phyloP scores from a whole-genome alignment of 306 rosid genomes.

The Luffa acutangula region DNA sequence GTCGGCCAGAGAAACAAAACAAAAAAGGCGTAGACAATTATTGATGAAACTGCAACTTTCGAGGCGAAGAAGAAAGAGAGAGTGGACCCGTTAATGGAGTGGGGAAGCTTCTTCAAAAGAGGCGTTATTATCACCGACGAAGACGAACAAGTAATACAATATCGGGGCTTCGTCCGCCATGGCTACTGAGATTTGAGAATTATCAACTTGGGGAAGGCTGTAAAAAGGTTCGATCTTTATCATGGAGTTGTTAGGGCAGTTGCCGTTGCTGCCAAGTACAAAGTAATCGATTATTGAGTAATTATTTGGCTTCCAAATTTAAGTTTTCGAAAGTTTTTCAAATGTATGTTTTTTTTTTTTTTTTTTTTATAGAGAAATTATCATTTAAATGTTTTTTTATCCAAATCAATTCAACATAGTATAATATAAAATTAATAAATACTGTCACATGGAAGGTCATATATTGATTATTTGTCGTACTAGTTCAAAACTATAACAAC shows the following conservation, averaged over 20 bases:
- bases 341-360: too few species aligned
- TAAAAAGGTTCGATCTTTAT: background rate
- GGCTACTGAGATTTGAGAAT: background rate
- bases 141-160: background rate
- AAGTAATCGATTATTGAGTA: background rate
- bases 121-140: slow-evolving; percentile 4
- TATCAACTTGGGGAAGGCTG: too few species aligned
- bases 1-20: background rate
- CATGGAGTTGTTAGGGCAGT: background rate
- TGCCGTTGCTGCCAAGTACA: background rate
- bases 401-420: too few species aligned
- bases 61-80: background rate
- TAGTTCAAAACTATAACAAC: too few species aligned
- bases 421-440: too few species aligned
- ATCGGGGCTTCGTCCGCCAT: background rate
- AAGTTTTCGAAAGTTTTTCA: background rate
- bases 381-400: too few species aligned
- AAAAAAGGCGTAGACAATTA: background rate
- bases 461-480: too few species aligned
- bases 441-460: too few species aligned
- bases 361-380: too few species aligned
- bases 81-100: background rate
- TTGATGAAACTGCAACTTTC: background rate
- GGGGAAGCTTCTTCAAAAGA: background rate
- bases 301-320: background rate